Percentiles rank a stretch among this genome's conserved stretches.
Evolutionary conservation across 2,329 filamentous ascomycete species (phyloP).

Genomic region (Hypoxylon sp.): DNA sequence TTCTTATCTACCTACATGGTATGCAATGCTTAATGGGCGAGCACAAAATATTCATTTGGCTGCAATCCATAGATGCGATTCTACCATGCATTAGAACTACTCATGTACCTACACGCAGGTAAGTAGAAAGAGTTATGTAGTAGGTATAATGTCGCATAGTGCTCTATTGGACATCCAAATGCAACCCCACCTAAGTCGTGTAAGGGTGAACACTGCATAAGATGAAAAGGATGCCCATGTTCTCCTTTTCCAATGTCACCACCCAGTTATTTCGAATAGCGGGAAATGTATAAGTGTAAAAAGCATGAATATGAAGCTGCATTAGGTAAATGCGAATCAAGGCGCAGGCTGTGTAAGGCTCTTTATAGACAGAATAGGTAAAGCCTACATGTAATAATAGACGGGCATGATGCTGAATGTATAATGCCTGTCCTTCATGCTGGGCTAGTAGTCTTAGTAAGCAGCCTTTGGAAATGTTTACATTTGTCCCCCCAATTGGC

Average conservation of each 20-base stretch:
- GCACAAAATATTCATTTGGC: too few species aligned
- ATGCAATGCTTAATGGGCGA: neutral
- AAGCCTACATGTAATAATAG: constrained; percentile 28
- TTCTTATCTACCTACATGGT: neutral
- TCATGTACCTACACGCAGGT: too few species aligned
- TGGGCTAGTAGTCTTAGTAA: constrained; percentile 29
- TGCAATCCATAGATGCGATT: neutral
- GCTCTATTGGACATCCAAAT: constrained; percentile 8
- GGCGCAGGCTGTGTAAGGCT: neutral
- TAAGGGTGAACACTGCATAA: constrained; percentile 11
- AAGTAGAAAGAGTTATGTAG: neutral
- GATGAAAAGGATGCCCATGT: neutral
- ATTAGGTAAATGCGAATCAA: neutral
- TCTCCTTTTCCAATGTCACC: neutral
- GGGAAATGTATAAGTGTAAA: neutral
- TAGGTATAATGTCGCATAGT: neutral
- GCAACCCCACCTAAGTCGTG: constrained; percentile 9
- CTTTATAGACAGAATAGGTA: constrained; percentile 5
- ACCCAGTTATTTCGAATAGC: neutral
- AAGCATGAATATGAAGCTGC: neutral
- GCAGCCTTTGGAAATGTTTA: neutral
- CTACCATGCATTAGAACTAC: neutral
- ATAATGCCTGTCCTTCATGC: constrained; percentile 21
- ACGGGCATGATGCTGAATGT: constrained; percentile 3
- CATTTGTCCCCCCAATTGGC: constrained; percentile 13